A percentile compares a stretch with the other conserved stretches of the same genome.
These are phyloP conservation scores for Stemphylium lycopersici DNA, from an alignment of 2,329 filamentous ascomycete species.

Conservation along the genomic window DNA sequence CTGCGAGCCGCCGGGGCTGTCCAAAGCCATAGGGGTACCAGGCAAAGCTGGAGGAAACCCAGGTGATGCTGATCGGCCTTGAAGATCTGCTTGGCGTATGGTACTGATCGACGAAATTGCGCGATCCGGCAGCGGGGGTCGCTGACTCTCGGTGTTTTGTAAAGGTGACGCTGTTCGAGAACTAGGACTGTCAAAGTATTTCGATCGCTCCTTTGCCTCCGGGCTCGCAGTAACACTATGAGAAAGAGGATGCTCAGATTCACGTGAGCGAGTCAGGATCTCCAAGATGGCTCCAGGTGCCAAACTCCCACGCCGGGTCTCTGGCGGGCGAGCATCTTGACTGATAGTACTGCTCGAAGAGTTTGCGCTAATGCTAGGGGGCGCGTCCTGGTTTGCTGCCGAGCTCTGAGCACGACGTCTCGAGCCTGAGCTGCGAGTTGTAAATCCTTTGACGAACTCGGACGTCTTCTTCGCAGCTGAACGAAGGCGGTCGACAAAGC, in stretches of 20 bases:
- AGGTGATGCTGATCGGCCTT: constrained; percentile 44
- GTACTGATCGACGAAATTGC: constrained; percentile 55
- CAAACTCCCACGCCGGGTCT: constrained; percentile 62
- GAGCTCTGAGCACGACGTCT: constrained; percentile 63
- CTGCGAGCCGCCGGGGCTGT: constrained; percentile 51
- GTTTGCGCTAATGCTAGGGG: constrained; percentile 58
- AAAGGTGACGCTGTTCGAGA: constrained; percentile 51
- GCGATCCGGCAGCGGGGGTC: constrained; percentile 46
- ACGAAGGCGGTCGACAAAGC: constrained; percentile 81
- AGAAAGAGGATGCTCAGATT: constrained; percentile 73
- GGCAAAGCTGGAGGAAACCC: constrained; percentile 52
- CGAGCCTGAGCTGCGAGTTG: constrained; percentile 39
- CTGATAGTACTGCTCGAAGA: constrained; percentile 62
- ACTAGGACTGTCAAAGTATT: constrained; percentile 45
- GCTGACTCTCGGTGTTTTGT: constrained; percentile 33
- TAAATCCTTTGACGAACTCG: constrained; percentile 37
- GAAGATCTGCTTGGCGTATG: constrained; percentile 50
- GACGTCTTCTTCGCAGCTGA: constrained; percentile 66
- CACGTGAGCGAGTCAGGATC: constrained; percentile 57
- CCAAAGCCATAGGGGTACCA: constrained; percentile 52
- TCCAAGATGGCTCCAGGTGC: constrained; percentile 64
- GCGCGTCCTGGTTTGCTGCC: constrained; percentile 61
- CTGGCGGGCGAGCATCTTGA: constrained; percentile 59
- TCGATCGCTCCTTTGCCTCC: constrained; percentile 52
- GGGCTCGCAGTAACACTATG: constrained; percentile 77